Evolutionary conservation across 2,329 filamentous ascomycete species (phyloP).

Genomic region (Coleophoma cylindrospora): DNA sequence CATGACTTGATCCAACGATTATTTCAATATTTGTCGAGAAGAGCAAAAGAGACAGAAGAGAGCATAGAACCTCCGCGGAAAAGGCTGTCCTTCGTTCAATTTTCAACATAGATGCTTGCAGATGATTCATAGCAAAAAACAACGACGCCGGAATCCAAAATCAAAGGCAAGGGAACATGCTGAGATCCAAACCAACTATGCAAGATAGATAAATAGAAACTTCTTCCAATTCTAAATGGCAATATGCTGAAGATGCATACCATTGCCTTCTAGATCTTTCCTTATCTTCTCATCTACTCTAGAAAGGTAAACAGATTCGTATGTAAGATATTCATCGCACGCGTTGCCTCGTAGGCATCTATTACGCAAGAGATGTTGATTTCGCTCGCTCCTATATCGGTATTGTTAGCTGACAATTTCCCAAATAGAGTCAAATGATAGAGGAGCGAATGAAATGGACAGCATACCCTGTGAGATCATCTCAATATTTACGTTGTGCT

Average conservation of each 20-base stretch:
- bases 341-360: conserved; percentile 81
- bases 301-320: conserved; percentile 96
- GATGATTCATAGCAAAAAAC: no score
- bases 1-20: no score
- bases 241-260: neutral
- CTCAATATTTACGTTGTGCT: conserved; percentile 94
- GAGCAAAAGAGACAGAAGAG: no score
- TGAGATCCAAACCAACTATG: no score
- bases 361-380: conserved; percentile 99
- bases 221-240: no score
- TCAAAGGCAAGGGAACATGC: no score
- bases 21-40: no score
- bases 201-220: no score
- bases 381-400: conserved; percentile 75
- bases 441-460: neutral
- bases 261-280: neutral
- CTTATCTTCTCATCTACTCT: conserved; percentile 39
- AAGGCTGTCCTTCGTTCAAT: no score
- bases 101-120: no score
- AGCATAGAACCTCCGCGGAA: no score
- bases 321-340: conserved; percentile 93
- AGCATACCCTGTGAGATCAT: conserved; percentile 93
- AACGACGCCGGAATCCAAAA: no score
- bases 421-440: conserved; percentile 9
- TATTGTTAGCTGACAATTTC: conserved; percentile 5